phyloP scores from a whole-genome alignment of 352 stramenopile species.

The Phytophthora aleatoria region DNA sequence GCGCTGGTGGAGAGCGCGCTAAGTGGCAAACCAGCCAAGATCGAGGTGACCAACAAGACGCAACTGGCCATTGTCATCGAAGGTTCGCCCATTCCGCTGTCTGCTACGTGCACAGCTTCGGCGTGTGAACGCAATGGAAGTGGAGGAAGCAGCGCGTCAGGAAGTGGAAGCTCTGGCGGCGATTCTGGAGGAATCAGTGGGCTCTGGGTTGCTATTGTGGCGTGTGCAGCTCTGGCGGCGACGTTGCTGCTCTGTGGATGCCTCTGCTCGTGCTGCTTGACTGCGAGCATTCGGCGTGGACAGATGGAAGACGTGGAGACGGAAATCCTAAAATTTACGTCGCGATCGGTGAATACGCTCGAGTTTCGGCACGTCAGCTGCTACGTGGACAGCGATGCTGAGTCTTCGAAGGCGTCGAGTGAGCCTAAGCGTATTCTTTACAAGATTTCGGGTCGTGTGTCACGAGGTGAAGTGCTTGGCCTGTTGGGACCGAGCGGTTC shows the following conservation, averaged over 20 bases:
- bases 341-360: constrained; percentile 45
- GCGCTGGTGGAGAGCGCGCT: constrained; percentile 65
- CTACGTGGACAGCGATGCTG: constrained; percentile 26
- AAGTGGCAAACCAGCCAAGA: constrained; percentile 69
- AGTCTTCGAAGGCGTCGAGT: constrained; percentile 1
- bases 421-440: constrained; percentile 57
- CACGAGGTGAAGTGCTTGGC: constrained; percentile 66
- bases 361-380: constrained; percentile 69
- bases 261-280: constrained; percentile 25
- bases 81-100: constrained; percentile 68
- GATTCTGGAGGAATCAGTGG: constrained; percentile 13
- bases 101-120: constrained; percentile 64
- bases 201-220: constrained; percentile 27
- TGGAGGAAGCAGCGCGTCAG: constrained; percentile 30
- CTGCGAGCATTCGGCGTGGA: constrained; percentile 8
- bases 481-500: constrained; percentile 80
- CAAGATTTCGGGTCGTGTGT: constrained; percentile 57
- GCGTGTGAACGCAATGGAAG: constrained; percentile 53
- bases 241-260: constrained; percentile 26
- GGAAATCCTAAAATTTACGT: constrained; percentile 53
- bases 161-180: constrained; percentile 33
- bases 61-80: constrained; percentile 70
- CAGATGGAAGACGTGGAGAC: constrained; percentile 37
- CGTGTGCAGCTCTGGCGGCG: constrained; percentile 17
- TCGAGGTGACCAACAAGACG: constrained; percentile 50